Base-by-base conservation (phyloP, 1,284 basidiomycete species). In the Austroboletus novae-zelandiae region DNA sequence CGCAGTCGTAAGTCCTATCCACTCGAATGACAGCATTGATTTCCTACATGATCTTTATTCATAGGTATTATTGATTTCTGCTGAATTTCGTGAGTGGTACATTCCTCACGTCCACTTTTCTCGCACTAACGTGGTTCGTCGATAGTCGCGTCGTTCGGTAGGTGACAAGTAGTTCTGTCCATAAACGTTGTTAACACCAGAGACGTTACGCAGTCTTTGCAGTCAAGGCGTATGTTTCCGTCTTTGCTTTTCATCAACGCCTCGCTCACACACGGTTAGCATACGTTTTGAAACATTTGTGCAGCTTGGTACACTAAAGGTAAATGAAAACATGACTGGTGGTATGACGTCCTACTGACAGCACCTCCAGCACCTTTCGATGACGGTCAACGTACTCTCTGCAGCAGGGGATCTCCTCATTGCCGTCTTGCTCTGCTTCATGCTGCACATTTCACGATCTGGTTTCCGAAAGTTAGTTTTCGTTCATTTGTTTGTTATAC, bases 401-500 rank as follows among this genome's bases (percentile, higher is more conserved):
- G 81, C 79, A 0, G 77, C 72, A 3, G 76, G 77, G 3, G 82
- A 85, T 49, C 68, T 81, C 9, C 58, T 80, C 31, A 83, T 85
- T 41, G 78, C 83, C 0, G 61, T 60, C 13, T 68, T 72, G 20
- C 72, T 85, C 29, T 81, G 78, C 58, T 67, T 58, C 3, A 66
- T 84, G 41, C 69, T 85, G 17, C 76, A 77, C 49, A 64, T 58
- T 9, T 80, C 79, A 1, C 71, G 81, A 32, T 83, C 81, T 9
- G 80, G 80, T 7, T 81, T 83, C 65, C 66, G 68, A 23, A 75
- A 70, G 80, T 74, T 42, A 53, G 58, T 52, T 27, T 37, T 20
- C 18, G 15, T 5, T 4, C 25, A 5, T 40, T 25, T 31, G 11
- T 13, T 37, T 10, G 2, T 1, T 36, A 9, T 42, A 8, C 15